Base-by-base conservation (phyloP, 164 flowering plant genomes). In the Santalum album region DNA sequence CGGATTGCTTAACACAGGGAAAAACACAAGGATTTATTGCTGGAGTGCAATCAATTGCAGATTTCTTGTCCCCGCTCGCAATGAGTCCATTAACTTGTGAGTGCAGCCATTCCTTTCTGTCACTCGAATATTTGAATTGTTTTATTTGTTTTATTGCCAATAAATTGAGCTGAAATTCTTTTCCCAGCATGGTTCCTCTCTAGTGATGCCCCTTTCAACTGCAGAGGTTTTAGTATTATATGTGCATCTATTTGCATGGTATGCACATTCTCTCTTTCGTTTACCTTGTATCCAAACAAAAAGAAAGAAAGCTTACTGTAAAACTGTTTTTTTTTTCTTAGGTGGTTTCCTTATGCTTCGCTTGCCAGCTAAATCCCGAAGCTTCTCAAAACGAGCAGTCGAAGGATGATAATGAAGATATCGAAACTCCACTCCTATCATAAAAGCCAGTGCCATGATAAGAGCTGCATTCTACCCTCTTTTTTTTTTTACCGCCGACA, bases 61-160 rank as follows among this genome's bases (percentile, higher is more conserved):
- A 89, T 64, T 70, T 89, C 14, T 64, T 89, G 52, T 82, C 96
- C 26, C 95, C 96, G 7, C 62, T 89, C 22, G 83, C 62, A 26
- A 89, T 89, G 86, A 88, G 87, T 65, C 96, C 96, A 51, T 61
- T 83, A 61, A 86, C 94, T 25, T 72, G 96, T 89, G 54, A 82
- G 92, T 73, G 42, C 6, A 44, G 3, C 39, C 10, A n/a, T 24
- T n/a, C n/a, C 14, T n/a, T 26, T 16, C 42, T 29, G 38, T 22
- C 38, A 17, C 24, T 9, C 50, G 23, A 47, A 6, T 43, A 14
- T 25, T 7, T 20, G 9, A 6, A 26, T 22, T 29, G 12, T 22
- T 20, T 1, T 57, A 27, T 29, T 5, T 19, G 17, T 25, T 48
- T 5, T 18, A 36, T 22, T 63, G 3, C 55, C 56, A 25, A 63